A percentile compares a stretch with the other conserved stretches of the same genome.
Conservation (phyloP, 2,329 filamentous ascomycete genomes). For the Penicillium sp. region DNA sequence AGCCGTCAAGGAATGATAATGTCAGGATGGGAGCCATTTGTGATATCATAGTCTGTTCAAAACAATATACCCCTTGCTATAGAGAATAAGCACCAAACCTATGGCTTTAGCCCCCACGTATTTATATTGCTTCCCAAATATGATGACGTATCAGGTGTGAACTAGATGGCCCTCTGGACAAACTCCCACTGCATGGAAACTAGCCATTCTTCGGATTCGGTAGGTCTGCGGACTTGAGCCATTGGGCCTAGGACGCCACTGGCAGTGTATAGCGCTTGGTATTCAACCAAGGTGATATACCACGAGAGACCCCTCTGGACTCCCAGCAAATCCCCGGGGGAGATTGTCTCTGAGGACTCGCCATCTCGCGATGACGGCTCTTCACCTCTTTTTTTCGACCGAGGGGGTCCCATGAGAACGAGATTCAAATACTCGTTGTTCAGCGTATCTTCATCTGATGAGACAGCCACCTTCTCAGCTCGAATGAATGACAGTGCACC, state of each 20-base stretch:
- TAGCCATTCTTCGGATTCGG: constrained; percentile 23
- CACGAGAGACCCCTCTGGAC: constrained; percentile 30
- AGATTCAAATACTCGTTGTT: constrained; percentile 12
- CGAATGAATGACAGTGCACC: constrained; percentile 24
- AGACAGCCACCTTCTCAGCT: background rate
- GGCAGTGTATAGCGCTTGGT: background rate
- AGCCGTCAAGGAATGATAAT: constrained; percentile 23
- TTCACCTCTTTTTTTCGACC: constrained; percentile 5
- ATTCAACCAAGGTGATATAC: constrained; percentile 28
- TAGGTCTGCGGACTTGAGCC: background rate
- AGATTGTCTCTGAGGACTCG: constrained; percentile 2
- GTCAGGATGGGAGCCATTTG: background rate
- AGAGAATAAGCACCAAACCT: background rate
- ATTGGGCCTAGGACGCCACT: background rate
- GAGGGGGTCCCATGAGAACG: constrained; percentile 26
- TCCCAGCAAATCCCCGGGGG: constrained; percentile 23
- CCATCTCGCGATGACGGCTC: background rate
- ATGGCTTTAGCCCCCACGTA: no score
- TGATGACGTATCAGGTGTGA: background rate
- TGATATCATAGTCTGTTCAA: constrained; percentile 6
- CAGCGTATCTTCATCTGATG: background rate
- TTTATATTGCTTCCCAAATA: no score
- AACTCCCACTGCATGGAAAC: constrained; percentile 39
- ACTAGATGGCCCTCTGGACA: constrained; percentile 6
- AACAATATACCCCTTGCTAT: constrained; percentile 14